These are phyloP conservation scores for Lepiota subincarnata DNA, from an alignment of 768 basidiomycete genomes.

Conservation along the genomic window DNA sequence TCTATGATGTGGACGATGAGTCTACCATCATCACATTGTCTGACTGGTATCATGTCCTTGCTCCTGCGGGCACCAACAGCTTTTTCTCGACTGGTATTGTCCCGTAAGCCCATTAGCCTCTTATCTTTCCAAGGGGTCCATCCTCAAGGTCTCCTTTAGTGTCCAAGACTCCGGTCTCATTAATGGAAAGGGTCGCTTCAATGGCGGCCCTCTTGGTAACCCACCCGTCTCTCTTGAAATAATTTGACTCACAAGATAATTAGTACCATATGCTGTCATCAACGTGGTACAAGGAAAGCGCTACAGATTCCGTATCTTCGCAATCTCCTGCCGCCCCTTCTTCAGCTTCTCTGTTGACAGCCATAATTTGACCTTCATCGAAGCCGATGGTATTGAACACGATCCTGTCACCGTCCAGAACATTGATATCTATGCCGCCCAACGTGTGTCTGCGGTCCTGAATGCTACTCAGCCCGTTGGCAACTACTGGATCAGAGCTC, in stretches of 20 bases:
- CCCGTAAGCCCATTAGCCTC: conserved; percentile 3
- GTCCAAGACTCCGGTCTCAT: conserved; percentile 15
- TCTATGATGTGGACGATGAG: conserved; percentile 15
- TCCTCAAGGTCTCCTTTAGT: background rate
- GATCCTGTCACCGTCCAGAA: conserved; percentile 34
- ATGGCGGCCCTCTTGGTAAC: conserved; percentile 17
- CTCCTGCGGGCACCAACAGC: background rate
- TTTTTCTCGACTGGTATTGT: conserved; percentile 6
- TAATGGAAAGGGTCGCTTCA: conserved; percentile 20
- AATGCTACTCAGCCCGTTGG: conserved; percentile 18
- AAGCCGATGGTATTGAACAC: conserved; percentile 30
- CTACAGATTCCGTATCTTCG: conserved; percentile 53
- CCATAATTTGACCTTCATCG: conserved; percentile 23
- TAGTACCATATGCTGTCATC: conserved; percentile 25
- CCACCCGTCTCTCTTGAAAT: background rate
- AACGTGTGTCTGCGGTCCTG: conserved; percentile 26
- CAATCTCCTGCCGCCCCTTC: conserved; percentile 39
- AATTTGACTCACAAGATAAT: background rate
- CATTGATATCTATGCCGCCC: conserved; percentile 29
- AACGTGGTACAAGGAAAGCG: conserved; percentile 38
- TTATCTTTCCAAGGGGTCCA: background rate
- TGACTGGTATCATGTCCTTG: conserved; percentile 15
- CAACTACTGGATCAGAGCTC: conserved; percentile 39
- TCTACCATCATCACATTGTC: conserved; percentile 13
- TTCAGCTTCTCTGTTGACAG: conserved; percentile 36